Evolutionary conservation across 2,329 filamentous ascomycete species (phyloP).

Genomic region (Ophiocordyceps polyrhachis-furcata): DNA sequence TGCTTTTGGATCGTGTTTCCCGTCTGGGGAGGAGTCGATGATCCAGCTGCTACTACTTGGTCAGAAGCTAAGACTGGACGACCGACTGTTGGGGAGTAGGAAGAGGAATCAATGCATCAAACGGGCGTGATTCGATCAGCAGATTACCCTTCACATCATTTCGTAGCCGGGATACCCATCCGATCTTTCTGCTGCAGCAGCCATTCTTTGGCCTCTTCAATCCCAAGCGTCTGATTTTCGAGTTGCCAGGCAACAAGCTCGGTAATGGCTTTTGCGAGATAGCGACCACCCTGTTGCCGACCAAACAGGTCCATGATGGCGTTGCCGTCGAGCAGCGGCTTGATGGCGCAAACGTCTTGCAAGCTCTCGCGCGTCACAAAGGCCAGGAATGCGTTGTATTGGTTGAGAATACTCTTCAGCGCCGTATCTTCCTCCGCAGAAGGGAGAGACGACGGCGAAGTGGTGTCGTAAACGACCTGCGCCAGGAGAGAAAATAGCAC

Average conservation of each 20-base stretch:
- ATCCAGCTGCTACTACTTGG: too few species aligned
- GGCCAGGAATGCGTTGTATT: conserved; percentile 1
- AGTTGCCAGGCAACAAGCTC: conserved; percentile 5
- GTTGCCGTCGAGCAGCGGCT: conserved; percentile 3
- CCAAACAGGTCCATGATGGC: conserved; percentile 4
- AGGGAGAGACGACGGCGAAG: neutral
- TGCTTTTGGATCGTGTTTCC: too few species aligned
- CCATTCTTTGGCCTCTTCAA: conserved; percentile 4
- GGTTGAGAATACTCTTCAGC: neutral
- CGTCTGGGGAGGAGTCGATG: too few species aligned
- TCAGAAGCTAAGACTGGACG: too few species aligned
- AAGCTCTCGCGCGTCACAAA: neutral
- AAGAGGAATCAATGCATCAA: neutral
- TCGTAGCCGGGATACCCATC: neutral
- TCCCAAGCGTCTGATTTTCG: conserved; percentile 2
- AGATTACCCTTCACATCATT: neutral
- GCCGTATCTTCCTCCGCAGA: conserved; percentile 1
- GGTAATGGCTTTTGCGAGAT: conserved; percentile 2
- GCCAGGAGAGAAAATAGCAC: conserved; percentile 4
- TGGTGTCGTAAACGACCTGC: neutral
- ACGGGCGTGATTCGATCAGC: neutral
- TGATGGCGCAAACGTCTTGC: neutral
- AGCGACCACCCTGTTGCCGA: conserved; percentile 2
- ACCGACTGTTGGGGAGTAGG: too few species aligned
- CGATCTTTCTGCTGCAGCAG: conserved; percentile 1